Conservation (phyloP, 495 filamentous ascomycete genomes). For the Penicillium subrubescens region DNA sequence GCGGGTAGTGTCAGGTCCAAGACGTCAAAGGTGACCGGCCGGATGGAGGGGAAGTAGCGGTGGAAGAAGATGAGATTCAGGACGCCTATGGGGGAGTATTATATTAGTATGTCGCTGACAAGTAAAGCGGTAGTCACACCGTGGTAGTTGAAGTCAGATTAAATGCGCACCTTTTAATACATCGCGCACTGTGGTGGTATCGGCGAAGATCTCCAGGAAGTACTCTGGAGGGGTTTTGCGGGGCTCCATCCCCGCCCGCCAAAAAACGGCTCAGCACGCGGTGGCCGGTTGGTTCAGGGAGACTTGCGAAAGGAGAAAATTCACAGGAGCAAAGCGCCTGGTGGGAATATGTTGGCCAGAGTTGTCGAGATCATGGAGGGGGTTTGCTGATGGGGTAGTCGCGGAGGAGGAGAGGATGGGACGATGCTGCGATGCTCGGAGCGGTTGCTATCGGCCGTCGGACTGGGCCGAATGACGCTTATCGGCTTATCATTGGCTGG, state of each 20-base stretch:
- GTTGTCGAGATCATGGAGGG: slow-evolving; percentile 13
- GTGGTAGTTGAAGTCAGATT: not conserved
- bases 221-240: slow-evolving; percentile 74
- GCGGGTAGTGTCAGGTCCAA: slow-evolving; percentile 89
- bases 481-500: slow-evolving; percentile 29
- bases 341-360: not conserved
- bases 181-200: slow-evolving; percentile 80
- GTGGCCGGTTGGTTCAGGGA: slow-evolving; percentile 5
- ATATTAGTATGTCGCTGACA: not conserved
- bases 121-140: not conserved
- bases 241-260: slow-evolving; percentile 54
- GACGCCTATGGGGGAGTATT: slow-evolving; percentile 59
- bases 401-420: slow-evolving; percentile 7
- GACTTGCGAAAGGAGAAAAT: slow-evolving; percentile 1
- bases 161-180: slow-evolving; percentile 75
- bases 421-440: slow-evolving; percentile 22
- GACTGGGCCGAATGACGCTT: slow-evolving; percentile 28
- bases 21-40: slow-evolving; percentile 84
- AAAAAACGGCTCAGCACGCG: slow-evolving; percentile 24
- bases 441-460: slow-evolving; percentile 33
- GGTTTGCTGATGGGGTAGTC: not conserved
- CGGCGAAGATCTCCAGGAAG: slow-evolving; percentile 81
- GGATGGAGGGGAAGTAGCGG: slow-evolving; percentile 86
- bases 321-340: slow-evolving; percentile 1
- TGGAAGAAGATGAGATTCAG: slow-evolving; percentile 99